These are phyloP conservation scores for Selaginella tamariscina DNA, from an alignment of 75 land plant species.

Conservation along the genomic window DNA sequence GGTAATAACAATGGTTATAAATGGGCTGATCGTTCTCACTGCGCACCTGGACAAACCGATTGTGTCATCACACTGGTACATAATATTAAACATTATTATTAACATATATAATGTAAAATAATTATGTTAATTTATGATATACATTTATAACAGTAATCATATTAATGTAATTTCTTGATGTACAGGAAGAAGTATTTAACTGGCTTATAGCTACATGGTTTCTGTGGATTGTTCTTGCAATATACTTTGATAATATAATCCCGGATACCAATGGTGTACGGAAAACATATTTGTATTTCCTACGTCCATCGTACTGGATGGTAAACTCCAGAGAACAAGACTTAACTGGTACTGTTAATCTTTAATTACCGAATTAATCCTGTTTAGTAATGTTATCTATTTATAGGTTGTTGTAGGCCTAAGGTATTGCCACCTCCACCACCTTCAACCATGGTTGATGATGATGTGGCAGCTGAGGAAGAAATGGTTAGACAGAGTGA, in stretches of 20 bases:
- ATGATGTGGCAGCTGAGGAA: constrained; percentile 88
- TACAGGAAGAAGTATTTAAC: constrained; percentile 52
- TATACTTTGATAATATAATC: constrained; percentile 82
- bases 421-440: constrained; percentile 36
- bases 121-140: too few species aligned
- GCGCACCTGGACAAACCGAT: constrained; percentile 41
- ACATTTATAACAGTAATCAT: too few species aligned
- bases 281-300: constrained; percentile 69
- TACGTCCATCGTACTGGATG: constrained; percentile 82
- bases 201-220: constrained; percentile 74
- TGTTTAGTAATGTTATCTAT: not conserved
- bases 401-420: constrained; percentile 49
- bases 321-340: constrained; percentile 49
- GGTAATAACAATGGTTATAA: constrained; percentile 51
- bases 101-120: too few species aligned
- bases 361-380: not conserved
- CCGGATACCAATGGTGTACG: constrained; percentile 83
- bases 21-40: constrained; percentile 55
- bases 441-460: constrained; percentile 35
- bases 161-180: not conserved
- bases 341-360: constrained; percentile 42
- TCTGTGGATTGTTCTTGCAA: constrained; percentile 74
- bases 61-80: constrained; percentile 77
- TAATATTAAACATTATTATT: not conserved
- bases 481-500: constrained; percentile 42